Conservation (phyloP, 805 yeast genomes). For the Starmerella asiatica region DNA sequence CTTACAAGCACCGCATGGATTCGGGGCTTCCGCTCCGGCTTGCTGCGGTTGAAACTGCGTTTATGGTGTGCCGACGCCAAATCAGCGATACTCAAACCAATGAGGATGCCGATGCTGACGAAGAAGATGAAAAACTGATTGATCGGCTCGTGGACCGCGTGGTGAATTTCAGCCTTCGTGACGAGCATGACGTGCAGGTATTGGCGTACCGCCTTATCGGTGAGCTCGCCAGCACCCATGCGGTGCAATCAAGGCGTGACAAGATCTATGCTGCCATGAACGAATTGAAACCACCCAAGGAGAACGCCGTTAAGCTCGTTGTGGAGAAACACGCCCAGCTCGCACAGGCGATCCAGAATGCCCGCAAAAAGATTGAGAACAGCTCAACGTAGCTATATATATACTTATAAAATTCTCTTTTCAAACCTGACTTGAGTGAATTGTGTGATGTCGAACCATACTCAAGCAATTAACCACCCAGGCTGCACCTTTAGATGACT, state of each 20-base stretch:
- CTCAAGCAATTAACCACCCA: no score
- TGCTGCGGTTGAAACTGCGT: constrained; percentile 55
- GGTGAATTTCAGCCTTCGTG: constrained; percentile 40
- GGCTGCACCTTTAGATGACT: no score
- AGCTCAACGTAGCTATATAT: neutral
- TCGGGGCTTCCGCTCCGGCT: constrained; percentile 63
- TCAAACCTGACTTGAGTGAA: no score
- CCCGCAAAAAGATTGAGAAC: no score
- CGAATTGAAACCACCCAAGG: constrained; percentile 29
- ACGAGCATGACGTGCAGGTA: constrained; percentile 47
- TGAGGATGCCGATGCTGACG: no score
- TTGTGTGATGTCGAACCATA: no score
- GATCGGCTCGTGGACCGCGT: constrained; percentile 31
- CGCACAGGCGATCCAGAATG: neutral
- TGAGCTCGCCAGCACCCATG: constrained; percentile 25
- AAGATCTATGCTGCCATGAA: constrained; percentile 13
- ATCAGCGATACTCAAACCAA: neutral
- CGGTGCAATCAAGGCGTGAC: neutral
- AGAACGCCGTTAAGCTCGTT: constrained; percentile 56
- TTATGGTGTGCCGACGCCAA: constrained; percentile 30
- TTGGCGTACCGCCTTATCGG: constrained; percentile 37
- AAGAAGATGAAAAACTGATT: no score
- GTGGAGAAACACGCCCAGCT: constrained; percentile 7
- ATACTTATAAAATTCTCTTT: neutral
- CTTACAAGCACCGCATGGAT: constrained; percentile 70